Percentiles rank a stretch among this genome's conserved stretches.
Evolutionary conservation across 2,329 filamentous ascomycete species (phyloP).

Genomic region (Beauveria caledonica): DNA sequence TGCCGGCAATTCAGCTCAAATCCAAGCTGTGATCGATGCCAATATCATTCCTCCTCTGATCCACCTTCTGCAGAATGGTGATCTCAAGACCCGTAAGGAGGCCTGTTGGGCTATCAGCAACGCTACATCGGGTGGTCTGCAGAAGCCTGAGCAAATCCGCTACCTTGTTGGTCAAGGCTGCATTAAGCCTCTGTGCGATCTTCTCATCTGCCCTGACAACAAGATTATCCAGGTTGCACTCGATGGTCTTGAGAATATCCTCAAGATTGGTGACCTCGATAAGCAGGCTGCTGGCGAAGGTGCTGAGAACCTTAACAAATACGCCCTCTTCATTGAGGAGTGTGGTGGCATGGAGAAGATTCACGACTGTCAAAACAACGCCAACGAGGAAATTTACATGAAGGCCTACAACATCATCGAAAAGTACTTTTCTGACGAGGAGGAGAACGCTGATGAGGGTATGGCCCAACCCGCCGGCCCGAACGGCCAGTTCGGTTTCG

Average conservation of each 20-base stretch:
- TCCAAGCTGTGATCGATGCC: constrained; percentile 92
- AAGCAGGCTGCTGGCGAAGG: constrained; percentile 77
- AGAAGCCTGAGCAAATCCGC: constrained; percentile 97
- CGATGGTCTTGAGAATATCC: constrained; percentile 96
- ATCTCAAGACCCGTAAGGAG: constrained; percentile 98
- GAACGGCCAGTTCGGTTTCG: constrained; percentile 74
- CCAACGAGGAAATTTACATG: constrained; percentile 99
- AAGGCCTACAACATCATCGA: constrained; percentile 99
- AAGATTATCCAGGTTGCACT: constrained; percentile 99
- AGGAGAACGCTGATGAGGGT: constrained; percentile 79
- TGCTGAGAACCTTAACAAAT: constrained; percentile 81
- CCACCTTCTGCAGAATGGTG: constrained; percentile 89
- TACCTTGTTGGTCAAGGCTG: constrained; percentile 90
- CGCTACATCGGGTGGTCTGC: constrained; percentile 90
- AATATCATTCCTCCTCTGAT: constrained; percentile 96
- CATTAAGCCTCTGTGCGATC: constrained; percentile 94
- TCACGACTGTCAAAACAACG: constrained; percentile 99
- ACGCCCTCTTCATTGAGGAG: constrained; percentile 96
- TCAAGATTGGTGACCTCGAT: constrained; percentile 98
- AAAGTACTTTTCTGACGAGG: constrained; percentile 99
- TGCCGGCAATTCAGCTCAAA: constrained; percentile 94
- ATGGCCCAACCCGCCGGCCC: constrained; percentile 62
- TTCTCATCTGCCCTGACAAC: constrained; percentile 94
- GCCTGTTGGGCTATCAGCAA: constrained; percentile 99
- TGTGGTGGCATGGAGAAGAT: constrained; percentile 99